Percentiles rank a stretch among this genome's conserved stretches.
Evolutionary conservation across 2,329 filamentous ascomycete species (phyloP).

Genomic region (Aureobasidium sp.): DNA sequence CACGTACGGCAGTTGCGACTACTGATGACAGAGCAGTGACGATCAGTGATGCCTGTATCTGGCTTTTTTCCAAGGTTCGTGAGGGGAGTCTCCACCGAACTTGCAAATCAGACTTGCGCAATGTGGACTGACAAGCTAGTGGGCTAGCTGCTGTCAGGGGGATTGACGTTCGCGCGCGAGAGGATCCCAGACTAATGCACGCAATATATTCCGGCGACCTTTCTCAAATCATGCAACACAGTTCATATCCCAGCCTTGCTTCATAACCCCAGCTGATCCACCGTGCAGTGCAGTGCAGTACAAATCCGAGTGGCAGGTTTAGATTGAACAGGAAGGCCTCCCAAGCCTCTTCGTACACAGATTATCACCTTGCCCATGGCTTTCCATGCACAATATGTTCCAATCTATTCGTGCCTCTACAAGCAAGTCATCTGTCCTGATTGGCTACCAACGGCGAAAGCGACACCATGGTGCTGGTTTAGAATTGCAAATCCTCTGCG

Average conservation of each 20-base stretch:
- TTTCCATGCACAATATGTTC: background rate
- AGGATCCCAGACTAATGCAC: constrained; percentile 1
- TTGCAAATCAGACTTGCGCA: constrained; percentile 11
- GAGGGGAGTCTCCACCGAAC: background rate
- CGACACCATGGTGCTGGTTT: background rate
- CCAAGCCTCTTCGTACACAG: background rate
- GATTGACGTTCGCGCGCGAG: background rate
- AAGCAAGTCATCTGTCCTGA: background rate
- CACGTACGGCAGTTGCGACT: constrained; percentile 1
- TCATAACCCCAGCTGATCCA: constrained; percentile 5
- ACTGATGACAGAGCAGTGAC: background rate
- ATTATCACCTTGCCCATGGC: background rate
- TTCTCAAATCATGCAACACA: constrained; percentile 8
- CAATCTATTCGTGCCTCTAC: background rate
- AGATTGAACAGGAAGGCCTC: background rate
- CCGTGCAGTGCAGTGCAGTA: background rate
- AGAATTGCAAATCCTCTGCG: background rate
- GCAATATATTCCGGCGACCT: constrained; percentile 9
- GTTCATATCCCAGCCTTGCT: constrained; percentile 5
- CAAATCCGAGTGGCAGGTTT: constrained; percentile 3
- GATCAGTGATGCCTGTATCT: background rate
- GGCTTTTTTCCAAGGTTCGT: background rate
- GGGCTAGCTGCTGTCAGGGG: constrained; percentile 3
- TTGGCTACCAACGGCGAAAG: background rate
- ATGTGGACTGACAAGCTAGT: constrained; percentile 6